These are phyloP conservation scores for Chenopodium quinoa DNA, from an alignment of 148 eudicot species.

Conservation along the genomic window DNA sequence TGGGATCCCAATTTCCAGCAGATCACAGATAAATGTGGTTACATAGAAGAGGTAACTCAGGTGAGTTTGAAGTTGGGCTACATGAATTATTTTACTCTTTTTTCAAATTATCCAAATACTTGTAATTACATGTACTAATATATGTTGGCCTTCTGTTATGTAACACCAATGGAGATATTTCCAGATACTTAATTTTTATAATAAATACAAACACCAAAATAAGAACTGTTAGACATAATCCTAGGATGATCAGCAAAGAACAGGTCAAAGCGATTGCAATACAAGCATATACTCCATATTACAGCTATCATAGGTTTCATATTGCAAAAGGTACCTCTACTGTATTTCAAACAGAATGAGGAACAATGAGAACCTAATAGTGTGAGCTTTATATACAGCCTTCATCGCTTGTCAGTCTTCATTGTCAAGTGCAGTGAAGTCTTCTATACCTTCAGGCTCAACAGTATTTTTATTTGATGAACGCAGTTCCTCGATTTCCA, in stretches of 20 bases:
- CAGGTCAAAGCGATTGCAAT: background rate
- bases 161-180: background rate
- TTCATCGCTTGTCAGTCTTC: conserved; percentile 28
- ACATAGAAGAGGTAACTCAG: background rate
- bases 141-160: background rate
- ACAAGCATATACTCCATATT: background rate
- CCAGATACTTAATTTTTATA: background rate
- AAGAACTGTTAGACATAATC: background rate
- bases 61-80: background rate
- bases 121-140: background rate
- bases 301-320: background rate
- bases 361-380: background rate
- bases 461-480: conserved; percentile 42
- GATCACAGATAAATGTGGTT: background rate
- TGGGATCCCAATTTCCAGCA: background rate
- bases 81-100: background rate
- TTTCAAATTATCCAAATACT: background rate
- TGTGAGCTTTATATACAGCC: conserved; percentile 2
- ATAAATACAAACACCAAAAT: background rate
- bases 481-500: conserved; percentile 75
- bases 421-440: conserved; percentile 62
- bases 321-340: background rate
- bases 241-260: background rate
- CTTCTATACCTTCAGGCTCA: conserved; percentile 49
- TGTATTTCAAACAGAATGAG: conserved; percentile 6